phyloP scores from a whole-genome alignment of 169 alveolate genomes.

The Eimeria mitis region DNA sequence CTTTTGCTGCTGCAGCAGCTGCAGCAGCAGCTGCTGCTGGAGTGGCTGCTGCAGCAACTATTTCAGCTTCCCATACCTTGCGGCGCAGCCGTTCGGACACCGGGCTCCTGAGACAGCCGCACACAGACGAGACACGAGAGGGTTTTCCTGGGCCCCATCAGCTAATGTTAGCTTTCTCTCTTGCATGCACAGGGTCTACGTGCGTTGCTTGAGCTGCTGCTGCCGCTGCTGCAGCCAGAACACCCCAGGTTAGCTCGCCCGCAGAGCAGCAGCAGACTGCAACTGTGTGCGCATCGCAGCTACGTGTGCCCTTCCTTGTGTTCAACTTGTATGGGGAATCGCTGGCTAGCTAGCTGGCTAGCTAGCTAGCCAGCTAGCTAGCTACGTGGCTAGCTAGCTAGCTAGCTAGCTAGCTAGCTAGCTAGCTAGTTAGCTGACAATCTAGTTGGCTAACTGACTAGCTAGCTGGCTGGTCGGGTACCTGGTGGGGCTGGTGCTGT shows the following conservation, averaged over 20 bases:
- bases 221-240: not conserved
- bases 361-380: not conserved
- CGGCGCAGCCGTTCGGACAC: constrained; percentile 72
- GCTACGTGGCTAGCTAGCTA: not conserved
- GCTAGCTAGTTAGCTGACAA: too few relatives aligned
- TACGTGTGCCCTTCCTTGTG: not conserved
- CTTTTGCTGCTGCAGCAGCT: not conserved
- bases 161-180: not conserved
- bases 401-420: not conserved
- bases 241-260: not conserved
- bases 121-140: not conserved
- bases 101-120: constrained; percentile 49
- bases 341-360: not conserved
- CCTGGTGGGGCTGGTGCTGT: constrained; percentile 74
- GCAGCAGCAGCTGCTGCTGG: not conserved
- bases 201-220: too few relatives aligned
- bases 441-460: not conserved
- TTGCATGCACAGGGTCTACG: not conserved
- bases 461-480: not conserved
- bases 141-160: not conserved
- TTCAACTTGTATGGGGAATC: not conserved
- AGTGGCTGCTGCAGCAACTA: not conserved
- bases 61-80: constrained; percentile 37
- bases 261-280: not conserved
- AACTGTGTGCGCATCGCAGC: not conserved